A percentile compares a stretch with the other conserved stretches of the same genome.
Conservation (phyloP, 2,329 filamentous ascomycete species). For the Paraconiothyrium sp. region DNA sequence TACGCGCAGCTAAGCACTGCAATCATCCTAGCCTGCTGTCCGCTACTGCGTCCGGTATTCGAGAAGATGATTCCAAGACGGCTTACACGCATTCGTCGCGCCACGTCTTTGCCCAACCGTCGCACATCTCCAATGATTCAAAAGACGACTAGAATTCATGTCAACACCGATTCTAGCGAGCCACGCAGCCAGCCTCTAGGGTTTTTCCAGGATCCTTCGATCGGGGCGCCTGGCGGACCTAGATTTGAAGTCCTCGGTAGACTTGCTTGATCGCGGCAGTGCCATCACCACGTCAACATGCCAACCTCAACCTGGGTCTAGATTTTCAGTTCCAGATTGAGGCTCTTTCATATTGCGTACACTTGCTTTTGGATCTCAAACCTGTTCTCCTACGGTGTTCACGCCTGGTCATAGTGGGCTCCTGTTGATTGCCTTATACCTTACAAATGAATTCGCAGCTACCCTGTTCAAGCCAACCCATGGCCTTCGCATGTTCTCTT, state of each 20-base stretch:
- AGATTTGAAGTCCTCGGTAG: slow-evolving; percentile 21
- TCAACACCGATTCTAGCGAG: slow-evolving; percentile 16
- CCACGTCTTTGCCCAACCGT: not conserved
- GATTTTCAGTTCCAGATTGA: not conserved
- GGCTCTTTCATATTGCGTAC: not conserved
- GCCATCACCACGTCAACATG: no score
- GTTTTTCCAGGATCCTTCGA: slow-evolving; percentile 17
- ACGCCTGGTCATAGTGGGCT: not conserved
- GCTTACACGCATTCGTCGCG: slow-evolving; percentile 21
- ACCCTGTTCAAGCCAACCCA: not conserved
- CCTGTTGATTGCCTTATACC: not conserved
- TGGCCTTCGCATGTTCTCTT: not conserved
- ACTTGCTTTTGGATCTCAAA: not conserved
- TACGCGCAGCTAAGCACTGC: slow-evolving; percentile 34
- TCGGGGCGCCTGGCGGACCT: slow-evolving; percentile 20
- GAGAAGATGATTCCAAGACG: slow-evolving; percentile 27
- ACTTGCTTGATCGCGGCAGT: not conserved
- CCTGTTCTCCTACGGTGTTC: no score
- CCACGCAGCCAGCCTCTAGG: not conserved
- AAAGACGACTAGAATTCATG: slow-evolving; percentile 33
- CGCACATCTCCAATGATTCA: slow-evolving; percentile 20
- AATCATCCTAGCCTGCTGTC: slow-evolving; percentile 37
- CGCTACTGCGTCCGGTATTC: slow-evolving; percentile 36
- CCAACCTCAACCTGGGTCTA: not conserved
- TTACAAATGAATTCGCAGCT: not conserved